Evolutionary conservation across 225 moss, liverwort and hornwort species (phyloP), one percentile per base, ranked within the genome.

Genomic region (Bryoerythrophyllum caledonicum): DNA sequence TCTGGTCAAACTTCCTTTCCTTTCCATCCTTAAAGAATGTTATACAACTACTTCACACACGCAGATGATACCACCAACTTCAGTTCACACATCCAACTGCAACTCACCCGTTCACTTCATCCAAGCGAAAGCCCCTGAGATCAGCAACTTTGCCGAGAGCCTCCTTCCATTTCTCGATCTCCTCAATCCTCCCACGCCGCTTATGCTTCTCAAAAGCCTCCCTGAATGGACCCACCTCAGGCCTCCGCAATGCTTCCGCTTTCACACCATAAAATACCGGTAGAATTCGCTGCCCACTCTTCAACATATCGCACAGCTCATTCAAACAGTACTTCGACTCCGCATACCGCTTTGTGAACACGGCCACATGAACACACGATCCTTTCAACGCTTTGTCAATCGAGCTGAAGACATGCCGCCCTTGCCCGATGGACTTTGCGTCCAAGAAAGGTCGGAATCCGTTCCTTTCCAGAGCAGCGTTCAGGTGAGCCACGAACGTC

Each of bases 81-180:
- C 12, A 13, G 2, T 23, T 64, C 40, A 40, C 8, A 11, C 40
- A 6, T 23, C 23, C 23, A 4, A 1, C 6, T 2, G 1, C 25
- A 5, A 7, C 52, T 52, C 34, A 68, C 68, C 68, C 14, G 7
- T 68, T 68, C 68, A 52, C 68, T 68, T 52, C 53, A n/a, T 68
- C 67, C 51, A 51, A 7, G 13, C 32, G 51, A n/a, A 67, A 34
- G 10, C 53, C 32, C 8, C 8, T 34, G 7, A 7, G 8, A 21
- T 68, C 68, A 34, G 34, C 34, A 21, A 23, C 8, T 34, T 34
- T 21, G 32, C 7, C 0, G 21, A 68, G 68, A 68, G 32, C 68
- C 34, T 68, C 21, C 34, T 53, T 53, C 53, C 68, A 68, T 21
- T 32, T 68, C 34, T 1, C 0, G 7, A 53, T 1, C 14, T 34